Evolutionary conservation across 306 rosid genomes (phyloP), one percentile per base, ranked within the genome.

Genomic region (Erythrophleum fordii): DNA sequence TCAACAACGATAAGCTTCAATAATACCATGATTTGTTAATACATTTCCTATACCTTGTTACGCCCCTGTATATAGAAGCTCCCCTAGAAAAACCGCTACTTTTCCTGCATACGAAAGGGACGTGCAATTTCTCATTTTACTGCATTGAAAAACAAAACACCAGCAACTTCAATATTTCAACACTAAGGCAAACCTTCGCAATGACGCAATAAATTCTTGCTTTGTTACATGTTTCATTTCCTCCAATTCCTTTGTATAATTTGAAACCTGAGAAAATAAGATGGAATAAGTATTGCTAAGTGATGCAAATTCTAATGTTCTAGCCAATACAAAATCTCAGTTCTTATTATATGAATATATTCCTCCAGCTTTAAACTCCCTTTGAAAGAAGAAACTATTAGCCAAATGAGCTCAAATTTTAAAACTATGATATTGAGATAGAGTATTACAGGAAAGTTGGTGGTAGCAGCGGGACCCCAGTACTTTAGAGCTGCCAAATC

Each of bases 31-130:
- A 6, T 45, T 55, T 48, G 53, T 18, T 45, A 28, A 1, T 58
- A 79, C 14, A 4, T 6, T 23, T 35, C 61, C 8, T 83, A 34
- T 41, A 94, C 98, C 99, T 93, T 26, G 99, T 96, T 5, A 96
- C 99, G 23, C 99, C 99, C 65, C 99, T 72, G 73, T 93, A 95
- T 69, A 93, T 88, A 61, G 99, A 95, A 52, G 99, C 98, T 53
- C 99, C 99, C 79, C 98, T 85, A 2, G 99, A 96, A 68, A 96
- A 96, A 25, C 99, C 99, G 45, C 99, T 93, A 81, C 99, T 96
- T 85, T 96, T 96, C 92, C 99, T 95, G 84, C 77, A 68, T 11
- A 12, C 59, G 22, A 81, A 76, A 0, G 16, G 22, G 51, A 20
- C 62, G 42, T 39, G 7, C 18, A 45, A 72, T 0, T 55, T 22